phyloP scores from a whole-genome alignment of 116 monocot species.

The Posidonia oceanica region DNA sequence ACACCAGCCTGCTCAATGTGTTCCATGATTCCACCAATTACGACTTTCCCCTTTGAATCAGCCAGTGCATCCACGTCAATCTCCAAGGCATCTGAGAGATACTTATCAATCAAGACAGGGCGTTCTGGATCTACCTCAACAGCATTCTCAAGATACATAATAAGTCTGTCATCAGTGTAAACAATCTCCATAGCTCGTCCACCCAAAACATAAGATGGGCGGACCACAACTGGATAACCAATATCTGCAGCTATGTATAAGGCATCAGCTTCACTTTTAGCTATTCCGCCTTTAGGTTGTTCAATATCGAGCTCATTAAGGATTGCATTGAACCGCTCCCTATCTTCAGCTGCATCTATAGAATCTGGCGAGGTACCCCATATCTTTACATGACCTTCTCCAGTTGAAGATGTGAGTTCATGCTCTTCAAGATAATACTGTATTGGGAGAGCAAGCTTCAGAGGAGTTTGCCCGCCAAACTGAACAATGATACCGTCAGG shows the following conservation, averaged over 20 bases:
- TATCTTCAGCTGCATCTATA: constrained; percentile 94
- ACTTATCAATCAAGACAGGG: constrained; percentile 83
- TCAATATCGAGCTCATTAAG: constrained; percentile 70
- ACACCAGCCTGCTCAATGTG: constrained; percentile 99
- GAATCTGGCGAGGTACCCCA: constrained; percentile 99
- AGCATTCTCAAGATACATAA: constrained; percentile 76
- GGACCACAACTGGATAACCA: constrained; percentile 91
- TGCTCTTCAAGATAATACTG: constrained; percentile 60
- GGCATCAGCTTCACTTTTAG: constrained; percentile 78
- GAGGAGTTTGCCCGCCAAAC: constrained; percentile 97
- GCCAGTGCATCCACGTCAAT: constrained; percentile 92
- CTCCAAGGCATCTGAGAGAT: constrained; percentile 79
- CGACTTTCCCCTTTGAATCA: constrained; percentile 67
- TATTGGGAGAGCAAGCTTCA: constrained; percentile 84
- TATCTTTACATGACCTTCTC: constrained; percentile 43
- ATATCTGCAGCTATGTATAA: constrained; percentile 53
- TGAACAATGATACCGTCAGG: constrained; percentile 95
- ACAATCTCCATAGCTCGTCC: constrained; percentile 99
- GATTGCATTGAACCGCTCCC: constrained; percentile 82
- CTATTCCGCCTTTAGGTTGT: constrained; percentile 91
- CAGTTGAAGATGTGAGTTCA: constrained; percentile 35
- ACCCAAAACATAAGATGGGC: constrained; percentile 92
- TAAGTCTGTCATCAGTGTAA: constrained; percentile 71
- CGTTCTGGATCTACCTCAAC: constrained; percentile 90
- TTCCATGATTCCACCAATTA: constrained; percentile 99